Conservation (phyloP, 2,329 filamentous ascomycete genomes). For the Apiospora arundinis region DNA sequence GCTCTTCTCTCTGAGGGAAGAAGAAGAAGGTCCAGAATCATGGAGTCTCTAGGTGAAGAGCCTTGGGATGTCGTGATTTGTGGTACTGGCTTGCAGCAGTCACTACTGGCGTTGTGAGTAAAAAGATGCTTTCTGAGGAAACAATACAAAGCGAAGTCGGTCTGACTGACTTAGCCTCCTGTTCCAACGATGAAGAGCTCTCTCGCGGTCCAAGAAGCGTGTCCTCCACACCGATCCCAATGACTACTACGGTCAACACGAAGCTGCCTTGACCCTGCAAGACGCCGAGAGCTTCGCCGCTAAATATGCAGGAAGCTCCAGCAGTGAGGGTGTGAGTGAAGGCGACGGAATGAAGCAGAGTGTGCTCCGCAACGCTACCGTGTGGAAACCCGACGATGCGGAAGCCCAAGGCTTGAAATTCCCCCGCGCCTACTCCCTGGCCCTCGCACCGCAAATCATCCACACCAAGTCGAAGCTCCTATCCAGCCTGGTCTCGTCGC, state of each 20-base stretch:
- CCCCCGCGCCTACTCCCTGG: conserved; percentile 80
- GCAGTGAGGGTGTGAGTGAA: conserved; percentile 18
- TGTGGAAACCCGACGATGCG: conserved; percentile 45
- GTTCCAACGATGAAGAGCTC: conserved; percentile 68
- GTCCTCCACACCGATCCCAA: conserved; percentile 89
- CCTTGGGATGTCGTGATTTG: conserved; percentile 81
- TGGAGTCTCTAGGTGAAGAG: conserved; percentile 78
- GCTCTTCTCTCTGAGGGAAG: neutral
- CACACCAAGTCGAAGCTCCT: conserved; percentile 83
- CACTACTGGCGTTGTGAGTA: conserved; percentile 77
- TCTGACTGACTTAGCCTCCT: conserved; percentile 74
- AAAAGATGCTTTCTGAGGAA: conserved; percentile 23
- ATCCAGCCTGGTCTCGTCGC: conserved; percentile 83
- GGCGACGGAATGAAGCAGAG: conserved; percentile 26
- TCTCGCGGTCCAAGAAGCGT: conserved; percentile 91
- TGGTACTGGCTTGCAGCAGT: conserved; percentile 80
- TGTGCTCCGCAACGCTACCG: conserved; percentile 45
- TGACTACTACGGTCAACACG: conserved; percentile 84
- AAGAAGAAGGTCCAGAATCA: conserved; percentile 40
- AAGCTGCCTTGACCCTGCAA: conserved; percentile 84
- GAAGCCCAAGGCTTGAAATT: conserved; percentile 56
- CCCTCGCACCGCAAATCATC: conserved; percentile 84
- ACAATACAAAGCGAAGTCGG: conserved; percentile 43
- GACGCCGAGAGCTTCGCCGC: conserved; percentile 80
- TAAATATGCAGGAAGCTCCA: conserved; percentile 36